Evolutionary conservation across 305 asterid genomes (phyloP), one percentile per base, ranked within the genome.

Genomic region (Withania somnifera): DNA sequence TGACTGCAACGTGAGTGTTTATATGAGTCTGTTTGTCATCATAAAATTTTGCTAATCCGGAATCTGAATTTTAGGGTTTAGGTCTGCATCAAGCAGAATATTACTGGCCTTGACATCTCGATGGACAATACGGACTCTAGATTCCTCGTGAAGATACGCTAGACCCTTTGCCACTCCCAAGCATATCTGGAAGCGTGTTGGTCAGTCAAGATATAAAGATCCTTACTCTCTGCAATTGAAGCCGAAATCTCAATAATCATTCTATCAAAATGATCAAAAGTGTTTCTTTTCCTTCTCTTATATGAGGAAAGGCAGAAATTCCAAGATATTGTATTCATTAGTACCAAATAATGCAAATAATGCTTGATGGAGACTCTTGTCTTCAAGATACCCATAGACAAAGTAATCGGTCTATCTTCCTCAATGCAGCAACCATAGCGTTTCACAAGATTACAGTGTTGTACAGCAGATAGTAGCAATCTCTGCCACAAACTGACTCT

Each of bases 61-160:
- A 94, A 88, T 94, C 97, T 26, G 97, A 92, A 94, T 87, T 82
- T 94, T 94, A 20, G 97, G 95, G 68, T 85, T 89, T 30, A 92
- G 89, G 50, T 90, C 87, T 63, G 91, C 81, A 84, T 94, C 94
- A 0, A 92, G 98, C n/a, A 94, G 83, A 81, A 92, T 92, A 81
- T 92, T 94, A 80, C 98, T 94, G 22, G 97, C 93, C 87, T 94
- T 95, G 14, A 95, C 98, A 85, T 95, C 98, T 84, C 98, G 86
- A 80, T 95, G 98, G 79, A 95, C 95, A 45, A 95, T 89, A 7
- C 97, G 88, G 63, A 90, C 80, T 26, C 93, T 90, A 50, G 97
- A 93, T 86, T 93, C 98, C 85, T 93, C 98, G 5, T 92, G 96
- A 71, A 93, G 98, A 85, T 93, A 93, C 66, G 92, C 86, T 7